Evolutionary conservation across 345 rosid genomes (phyloP), one percentile per base, ranked within the genome.

Genomic region (Acer negundo): DNA sequence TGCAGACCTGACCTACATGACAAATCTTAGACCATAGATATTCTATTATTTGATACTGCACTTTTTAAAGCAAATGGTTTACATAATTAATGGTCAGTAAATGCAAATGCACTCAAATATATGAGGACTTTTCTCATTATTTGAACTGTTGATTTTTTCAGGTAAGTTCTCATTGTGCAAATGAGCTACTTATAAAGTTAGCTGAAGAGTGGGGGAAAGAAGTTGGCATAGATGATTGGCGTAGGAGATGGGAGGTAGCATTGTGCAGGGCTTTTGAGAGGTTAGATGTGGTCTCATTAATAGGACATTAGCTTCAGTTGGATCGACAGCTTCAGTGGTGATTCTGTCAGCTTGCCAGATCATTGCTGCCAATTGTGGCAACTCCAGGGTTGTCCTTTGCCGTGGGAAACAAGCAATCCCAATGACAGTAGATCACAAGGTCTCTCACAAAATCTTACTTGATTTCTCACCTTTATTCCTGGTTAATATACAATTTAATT

Each of bases 351-450:
- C 73, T 24, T 76, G 79, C 73, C 79, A 59, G 40, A 68, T 68
- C 12, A 76, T 76, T 38, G 65, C 73, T 56, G 66, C 79, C 58
- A 76, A 76, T 59, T 69, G 73, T n/a, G 79, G 79, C 11, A 74
- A 76, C 51, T 76, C 79, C 7, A 76, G 79, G 28, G 79, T 46
- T 40, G 74, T 76, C 3, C 67, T 76, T 17, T 76, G 68, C 53
- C 24, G 68, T 10, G 74, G 79, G 61, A 76, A 38, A 17, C 68
- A 67, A 76, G 67, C 79, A 68, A 69, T 68, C 58, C 79, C 79
- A 28, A 42, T 76, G 59, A 68, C 79, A 15, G 66, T 76, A 42
- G 79, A 68, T 61, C 79, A 76, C 66, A 76, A 76, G 68, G 79
- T 76, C 19, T 46, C 15, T 20, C 23, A 56, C 75, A 59, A 72